A percentile compares a stretch with the other conserved stretches of the same genome.
phyloP scores from a whole-genome alignment of 495 filamentous ascomycete genomes.

The Echria macrotheca region DNA sequence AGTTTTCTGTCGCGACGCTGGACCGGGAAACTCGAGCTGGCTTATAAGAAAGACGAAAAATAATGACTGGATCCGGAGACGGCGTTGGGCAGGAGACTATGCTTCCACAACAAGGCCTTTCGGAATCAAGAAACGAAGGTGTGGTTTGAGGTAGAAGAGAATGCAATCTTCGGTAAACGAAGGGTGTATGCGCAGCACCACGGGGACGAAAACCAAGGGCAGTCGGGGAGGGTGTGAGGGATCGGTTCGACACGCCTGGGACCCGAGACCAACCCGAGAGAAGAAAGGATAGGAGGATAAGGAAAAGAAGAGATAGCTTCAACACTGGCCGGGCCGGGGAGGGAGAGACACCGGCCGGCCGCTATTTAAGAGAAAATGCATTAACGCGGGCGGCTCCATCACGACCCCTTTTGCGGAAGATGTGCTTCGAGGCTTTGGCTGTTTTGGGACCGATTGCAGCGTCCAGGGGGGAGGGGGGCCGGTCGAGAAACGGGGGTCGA shows the following conservation, averaged over 20 bases:
- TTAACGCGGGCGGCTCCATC: conserved; percentile 17
- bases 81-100: neutral
- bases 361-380: conserved; percentile 25
- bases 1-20: neutral
- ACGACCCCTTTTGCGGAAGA: conserved; percentile 14
- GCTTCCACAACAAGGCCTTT: neutral
- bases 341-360: conserved; percentile 16
- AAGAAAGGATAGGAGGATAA: conserved; percentile 10
- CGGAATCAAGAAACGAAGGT: conserved; percentile 2
- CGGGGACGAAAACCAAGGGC: conserved; percentile 13
- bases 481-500: conserved; percentile 11
- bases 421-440: conserved; percentile 15
- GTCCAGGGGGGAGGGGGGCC: conserved; percentile 18
- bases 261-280: conserved; percentile 2
- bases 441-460: conserved; percentile 16
- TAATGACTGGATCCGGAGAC: neutral
- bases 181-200: conserved; percentile 24
- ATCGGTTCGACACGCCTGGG: conserved; percentile 4
- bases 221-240: conserved; percentile 9
- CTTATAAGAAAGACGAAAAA: conserved; percentile 3
- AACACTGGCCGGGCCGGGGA: conserved; percentile 4
- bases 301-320: conserved; percentile 6
- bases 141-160: conserved; percentile 10
- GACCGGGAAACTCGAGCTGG: neutral
- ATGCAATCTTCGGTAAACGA: conserved; percentile 11